phyloP scores from a whole-genome alignment of 169 alveolate genomes.

The Perkinsus marinus region DNA sequence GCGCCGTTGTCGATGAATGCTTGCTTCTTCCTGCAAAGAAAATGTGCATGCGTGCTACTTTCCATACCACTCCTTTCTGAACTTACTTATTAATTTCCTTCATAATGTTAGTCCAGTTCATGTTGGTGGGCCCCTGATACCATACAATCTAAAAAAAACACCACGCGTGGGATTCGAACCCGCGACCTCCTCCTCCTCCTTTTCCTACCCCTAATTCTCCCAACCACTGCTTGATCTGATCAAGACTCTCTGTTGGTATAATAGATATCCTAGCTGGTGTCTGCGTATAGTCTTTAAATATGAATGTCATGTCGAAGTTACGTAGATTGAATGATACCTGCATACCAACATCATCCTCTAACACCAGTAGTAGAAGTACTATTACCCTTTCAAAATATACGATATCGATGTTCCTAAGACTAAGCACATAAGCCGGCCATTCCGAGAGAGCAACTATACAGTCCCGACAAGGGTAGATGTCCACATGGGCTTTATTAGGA shows the following conservation, averaged over 20 bases:
- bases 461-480: slow-evolving; percentile 82
- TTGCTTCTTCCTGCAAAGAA: slow-evolving; percentile 48
- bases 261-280: not conserved
- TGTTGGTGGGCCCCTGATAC: slow-evolving; percentile 75
- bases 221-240: slow-evolving; percentile 48
- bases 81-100: slow-evolving; percentile 40
- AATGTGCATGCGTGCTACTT: not conserved
- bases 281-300: slow-evolving; percentile 46
- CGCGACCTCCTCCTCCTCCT: not conserved
- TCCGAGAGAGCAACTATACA: slow-evolving; percentile 84
- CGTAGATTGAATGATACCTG: slow-evolving; percentile 31
- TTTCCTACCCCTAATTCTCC: slow-evolving; percentile 47
- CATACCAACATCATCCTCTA: not conserved
- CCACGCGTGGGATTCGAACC: not conserved
- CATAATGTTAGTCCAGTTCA: slow-evolving; percentile 71
- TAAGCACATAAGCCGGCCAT: slow-evolving; percentile 87
- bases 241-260: not conserved
- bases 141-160: slow-evolving; percentile 50
- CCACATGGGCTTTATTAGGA: slow-evolving; percentile 84
- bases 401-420: slow-evolving; percentile 83
- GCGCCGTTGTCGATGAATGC: slow-evolving; percentile 65
- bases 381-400: slow-evolving; percentile 91
- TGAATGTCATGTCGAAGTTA: slow-evolving; percentile 89
- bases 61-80: not conserved
- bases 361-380: too few species aligned